Percentiles rank a stretch among this genome's conserved stretches.
phyloP scores from a whole-genome alignment of 495 filamentous ascomycete genomes.

The Daldinia vernicosa region DNA sequence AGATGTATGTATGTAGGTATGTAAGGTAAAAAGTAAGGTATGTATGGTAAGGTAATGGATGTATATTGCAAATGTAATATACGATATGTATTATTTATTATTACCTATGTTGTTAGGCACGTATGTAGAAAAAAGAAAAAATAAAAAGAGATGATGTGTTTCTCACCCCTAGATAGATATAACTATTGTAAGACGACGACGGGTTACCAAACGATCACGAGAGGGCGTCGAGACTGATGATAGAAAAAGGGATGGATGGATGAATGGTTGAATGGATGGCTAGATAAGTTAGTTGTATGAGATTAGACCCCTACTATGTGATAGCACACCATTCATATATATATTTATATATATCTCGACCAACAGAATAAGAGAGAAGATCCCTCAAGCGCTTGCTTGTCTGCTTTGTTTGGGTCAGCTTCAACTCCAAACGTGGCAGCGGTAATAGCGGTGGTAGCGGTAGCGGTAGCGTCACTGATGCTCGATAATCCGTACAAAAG shows the following conservation, averaged over 20 bases:
- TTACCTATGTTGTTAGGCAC: neutral
- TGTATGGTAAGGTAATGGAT: neutral
- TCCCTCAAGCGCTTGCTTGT: conserved; percentile 11
- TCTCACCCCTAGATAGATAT: neutral
- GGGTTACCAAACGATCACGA: neutral
- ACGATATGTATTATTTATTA: conserved; percentile 2
- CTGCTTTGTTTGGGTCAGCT: conserved; percentile 5
- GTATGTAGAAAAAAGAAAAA: neutral
- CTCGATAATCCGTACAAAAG: conserved; percentile 9
- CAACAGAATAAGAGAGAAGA: neutral
- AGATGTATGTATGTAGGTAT: conserved; percentile 20
- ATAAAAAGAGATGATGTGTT: neutral
- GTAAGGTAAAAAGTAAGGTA: conserved; percentile 3
- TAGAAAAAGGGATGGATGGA: neutral
- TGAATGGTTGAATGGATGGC: too few relatives aligned
- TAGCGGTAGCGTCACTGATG: conserved; percentile 4
- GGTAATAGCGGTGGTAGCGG: neutral
- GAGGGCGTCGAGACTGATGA: neutral
- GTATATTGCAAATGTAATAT: neutral
- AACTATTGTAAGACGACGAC: neutral
- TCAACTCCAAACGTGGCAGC: conserved; percentile 12
- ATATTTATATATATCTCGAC: conserved; percentile 12
- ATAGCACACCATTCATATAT: neutral
- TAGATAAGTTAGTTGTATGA: neutral
- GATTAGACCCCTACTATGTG: conserved; percentile 5